Percentiles rank a stretch among this genome's conserved stretches.
phyloP scores from a whole-genome alignment of 2,329 filamentous ascomycete genomes.

The Mycocentrospora acerina region DNA sequence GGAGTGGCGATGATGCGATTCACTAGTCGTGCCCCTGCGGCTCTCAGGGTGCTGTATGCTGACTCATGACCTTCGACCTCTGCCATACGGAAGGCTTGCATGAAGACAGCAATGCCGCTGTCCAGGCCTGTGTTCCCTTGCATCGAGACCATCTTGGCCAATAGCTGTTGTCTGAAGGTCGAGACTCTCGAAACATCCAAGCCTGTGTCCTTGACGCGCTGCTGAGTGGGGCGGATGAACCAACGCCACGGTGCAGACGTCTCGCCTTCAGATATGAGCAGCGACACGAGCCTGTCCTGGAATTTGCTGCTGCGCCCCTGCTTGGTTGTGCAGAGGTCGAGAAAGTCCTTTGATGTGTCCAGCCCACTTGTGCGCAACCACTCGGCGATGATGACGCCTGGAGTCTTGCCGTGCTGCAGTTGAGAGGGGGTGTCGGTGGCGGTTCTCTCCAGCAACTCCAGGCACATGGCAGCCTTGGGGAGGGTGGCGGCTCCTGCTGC shows the following conservation, averaged over 20 bases:
- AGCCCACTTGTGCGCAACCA: conserved; percentile 34
- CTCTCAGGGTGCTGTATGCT: conserved; percentile 14
- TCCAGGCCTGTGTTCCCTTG: conserved; percentile 14
- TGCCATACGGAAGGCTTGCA: conserved; percentile 21
- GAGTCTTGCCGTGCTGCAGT: conserved; percentile 8
- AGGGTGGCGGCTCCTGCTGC: conserved; percentile 42
- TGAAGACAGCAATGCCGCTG: conserved; percentile 25
- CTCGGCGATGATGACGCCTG: conserved; percentile 24
- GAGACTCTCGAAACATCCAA: conserved; percentile 10
- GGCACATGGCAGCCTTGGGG: conserved; percentile 41
- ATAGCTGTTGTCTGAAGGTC: conserved; percentile 22
- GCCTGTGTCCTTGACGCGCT: conserved; percentile 19
- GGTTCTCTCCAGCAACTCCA: conserved; percentile 33
- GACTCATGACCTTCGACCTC: conserved; percentile 12
- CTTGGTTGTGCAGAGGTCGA: conserved; percentile 16
- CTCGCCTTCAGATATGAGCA: conserved; percentile 26
- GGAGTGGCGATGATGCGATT: conserved; percentile 22
- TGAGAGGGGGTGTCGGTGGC: conserved; percentile 3
- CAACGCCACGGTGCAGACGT: conserved; percentile 30
- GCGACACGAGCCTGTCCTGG: conserved; percentile 19
- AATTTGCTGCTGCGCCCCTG: conserved; percentile 12
- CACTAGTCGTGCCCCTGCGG: conserved; percentile 27
- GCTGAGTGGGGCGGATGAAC: conserved; percentile 22
- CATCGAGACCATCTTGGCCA: conserved; percentile 25
- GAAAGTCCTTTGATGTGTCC: conserved; percentile 30